These are phyloP conservation scores for Globisporangium carolinianum DNA, from an alignment of 352 stramenopile genomes.

Conservation along the genomic window DNA sequence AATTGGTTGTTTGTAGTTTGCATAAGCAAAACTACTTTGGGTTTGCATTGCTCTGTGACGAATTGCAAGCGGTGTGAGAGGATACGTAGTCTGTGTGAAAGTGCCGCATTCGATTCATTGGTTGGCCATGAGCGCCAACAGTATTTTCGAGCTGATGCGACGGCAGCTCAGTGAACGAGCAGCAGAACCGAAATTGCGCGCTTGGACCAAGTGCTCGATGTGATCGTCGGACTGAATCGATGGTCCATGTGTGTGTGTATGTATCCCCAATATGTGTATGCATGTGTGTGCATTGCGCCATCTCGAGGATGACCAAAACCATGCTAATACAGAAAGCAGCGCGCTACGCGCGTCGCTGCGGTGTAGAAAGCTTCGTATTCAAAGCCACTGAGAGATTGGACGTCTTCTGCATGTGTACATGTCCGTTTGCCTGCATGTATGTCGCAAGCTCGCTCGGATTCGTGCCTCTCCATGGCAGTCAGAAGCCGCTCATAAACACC, in stretches of 20 bases:
- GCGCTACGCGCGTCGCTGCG: slow-evolving; percentile 14
- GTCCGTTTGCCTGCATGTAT: slow-evolving; percentile 4
- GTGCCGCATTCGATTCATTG: too few species aligned
- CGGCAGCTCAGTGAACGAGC: too few species aligned
- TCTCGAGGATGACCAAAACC: slow-evolving; percentile 57
- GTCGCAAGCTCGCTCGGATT: slow-evolving; percentile 70
- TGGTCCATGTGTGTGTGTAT: background rate
- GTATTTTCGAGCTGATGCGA: too few species aligned
- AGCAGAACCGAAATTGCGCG: background rate
- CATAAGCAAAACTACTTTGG: too few species aligned
- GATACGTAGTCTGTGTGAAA: too few species aligned
- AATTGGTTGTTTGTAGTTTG: too few species aligned
- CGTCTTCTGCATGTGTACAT: background rate
- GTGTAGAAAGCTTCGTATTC: slow-evolving; percentile 75
- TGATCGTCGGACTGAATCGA: background rate
- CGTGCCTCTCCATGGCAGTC: slow-evolving; percentile 24
- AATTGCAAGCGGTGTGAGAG: too few species aligned
- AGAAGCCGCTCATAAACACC: slow-evolving; percentile 42
- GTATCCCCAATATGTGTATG: background rate
- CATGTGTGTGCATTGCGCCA: slow-evolving; percentile 8
- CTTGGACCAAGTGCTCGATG: background rate
- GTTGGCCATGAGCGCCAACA: too few species aligned
- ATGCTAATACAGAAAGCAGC: slow-evolving; percentile 74
- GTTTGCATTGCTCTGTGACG: too few species aligned
- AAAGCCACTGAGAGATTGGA: slow-evolving; percentile 66